These are phyloP conservation scores for Sporothrix dimorphospora DNA, from an alignment of 2,329 filamentous ascomycete genomes.

Conservation along the genomic window DNA sequence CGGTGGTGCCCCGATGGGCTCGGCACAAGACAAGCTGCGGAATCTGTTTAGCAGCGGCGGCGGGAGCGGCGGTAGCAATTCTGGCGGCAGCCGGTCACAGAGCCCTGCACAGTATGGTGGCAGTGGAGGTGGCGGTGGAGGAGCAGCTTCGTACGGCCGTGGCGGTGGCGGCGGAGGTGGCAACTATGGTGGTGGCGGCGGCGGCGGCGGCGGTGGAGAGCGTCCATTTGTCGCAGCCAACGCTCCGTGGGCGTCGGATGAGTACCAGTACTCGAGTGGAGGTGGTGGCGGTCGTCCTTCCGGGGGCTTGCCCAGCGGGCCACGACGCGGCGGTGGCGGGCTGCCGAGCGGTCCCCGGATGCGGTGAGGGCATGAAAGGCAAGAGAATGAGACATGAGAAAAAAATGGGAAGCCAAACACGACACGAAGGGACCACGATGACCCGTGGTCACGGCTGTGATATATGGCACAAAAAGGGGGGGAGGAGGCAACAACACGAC, in stretches of 20 bases:
- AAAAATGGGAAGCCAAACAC: neutral
- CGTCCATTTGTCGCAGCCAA: conserved; percentile 52
- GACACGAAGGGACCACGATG: neutral
- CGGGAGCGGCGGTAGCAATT: conserved; percentile 38
- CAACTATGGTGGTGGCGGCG: conserved; percentile 39
- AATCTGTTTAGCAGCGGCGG: conserved; percentile 74
- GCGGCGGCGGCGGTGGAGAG: conserved; percentile 41
- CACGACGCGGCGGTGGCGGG: conserved; percentile 41
- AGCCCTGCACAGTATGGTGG: conserved; percentile 41
- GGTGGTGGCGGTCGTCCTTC: conserved; percentile 39
- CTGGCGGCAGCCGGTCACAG: conserved; percentile 52
- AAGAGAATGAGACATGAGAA: no score
- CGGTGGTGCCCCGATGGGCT: conserved; percentile 50
- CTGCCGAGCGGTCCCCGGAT: conserved; percentile 47
- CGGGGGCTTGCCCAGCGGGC: conserved; percentile 47
- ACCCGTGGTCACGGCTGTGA: neutral
- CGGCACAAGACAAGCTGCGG: conserved; percentile 81
- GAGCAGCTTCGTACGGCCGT: conserved; percentile 39
- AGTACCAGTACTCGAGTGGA: conserved; percentile 45
- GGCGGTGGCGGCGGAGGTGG: conserved; percentile 48
- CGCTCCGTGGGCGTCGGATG: conserved; percentile 52
- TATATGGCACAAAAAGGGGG: conserved; percentile 6
- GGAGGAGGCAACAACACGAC: neutral
- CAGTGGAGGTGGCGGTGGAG: conserved; percentile 38
- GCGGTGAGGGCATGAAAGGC: conserved; percentile 42